Base-by-base conservation (phyloP, 805 yeast species). In the Zygosaccharomyces pseudorouxii region DNA sequence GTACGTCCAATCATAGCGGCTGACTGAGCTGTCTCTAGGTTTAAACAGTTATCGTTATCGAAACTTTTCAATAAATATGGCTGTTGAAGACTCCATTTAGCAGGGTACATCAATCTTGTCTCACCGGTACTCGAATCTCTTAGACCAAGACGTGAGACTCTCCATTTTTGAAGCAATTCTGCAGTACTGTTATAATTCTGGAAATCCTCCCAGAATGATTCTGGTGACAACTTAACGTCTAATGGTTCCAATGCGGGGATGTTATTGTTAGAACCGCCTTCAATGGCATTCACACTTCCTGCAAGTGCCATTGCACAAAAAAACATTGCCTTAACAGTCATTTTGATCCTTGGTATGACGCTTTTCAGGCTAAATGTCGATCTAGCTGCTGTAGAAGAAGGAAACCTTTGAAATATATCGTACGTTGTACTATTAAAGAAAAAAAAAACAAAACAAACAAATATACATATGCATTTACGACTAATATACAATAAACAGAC, bases 1-100 rank as follows among this genome's bases (percentile, higher is more conserved):
- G 72, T 66, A 46, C 80, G 78, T 35, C 88, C 81, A 56, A 90
- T 86, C 38, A 95, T 96, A 65, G 88, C 89, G 60, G 81, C 87
- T 22, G 88, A 83, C 35, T 93, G 89, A 41, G 82, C 81, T 16
- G 84, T 70, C 61, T 83, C 84, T 65, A 84, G 76, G 3, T 86
- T 92, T 46, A 90, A 76, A 4, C 95, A 96, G 52, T 75, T 74
- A 67, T 89, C 96, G 50, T 78, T 78, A 56, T 77, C 80, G 28
- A 38, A 23, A 5, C 41, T 47, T 44, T 14, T 52, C 47, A 38
- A 44, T 44, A 82, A 18, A 25, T 38, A 46, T 8, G 55, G 65
- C 63, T 81, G 86, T 63, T 83, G 89, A 38, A 89, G 72, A 6
- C 71, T 70, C 97, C 97, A 89, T 62, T 79, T 69, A 18, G 96